Evolutionary conservation across 2,329 filamentous ascomycete species (phyloP), one percentile per base, ranked within the genome.

Genomic region (Colletotrichum gigasporum): DNA sequence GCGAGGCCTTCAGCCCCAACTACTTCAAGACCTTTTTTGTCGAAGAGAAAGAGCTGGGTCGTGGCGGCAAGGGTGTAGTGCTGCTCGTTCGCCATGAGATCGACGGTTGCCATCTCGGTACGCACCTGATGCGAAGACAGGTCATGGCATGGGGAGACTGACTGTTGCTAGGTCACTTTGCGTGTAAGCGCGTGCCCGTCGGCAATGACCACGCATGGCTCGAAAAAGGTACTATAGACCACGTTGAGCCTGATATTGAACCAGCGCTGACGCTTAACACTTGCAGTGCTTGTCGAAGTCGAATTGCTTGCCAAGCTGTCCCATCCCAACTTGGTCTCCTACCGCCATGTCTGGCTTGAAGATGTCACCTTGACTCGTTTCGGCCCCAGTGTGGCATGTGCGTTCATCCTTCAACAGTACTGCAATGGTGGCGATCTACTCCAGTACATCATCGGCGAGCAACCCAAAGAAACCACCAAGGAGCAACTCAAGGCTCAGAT

Each of bases 361-460:
- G 91, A 97, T 75, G 90, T 91, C 55, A 88, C 91, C 69, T 87
- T 97, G 54, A 95, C 87, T 67, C 90, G 87, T 2, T 99, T 99
- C 75, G 92, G 94, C 0, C 96, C 96, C 0, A 93, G 89, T 57
- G 94, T 99, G 1, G 94, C 94, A 10, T 98, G 95, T 72, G 94
- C 95, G 4, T 99, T 97, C 75, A 99, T 99, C 61, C 84, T 99
- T 7, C 96, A 99, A 74, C 94, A 99, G 73, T 99, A 97, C 72
- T 99, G 96, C 80, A 98, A 99, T 74, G 86, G 90, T 1, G 96
- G 96, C 14, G 96, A 99, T 73, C 83, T 99, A 16, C 90, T 97
- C 63, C 89, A 91, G 67, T 96, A 97, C 74, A 88, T 99, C 14
- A 82, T 94, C n/a, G 90, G 91, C 6, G 86, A 89, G 5, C 79